Percentiles rank a stretch among this genome's conserved stretches.
Conservation (phyloP, 1,139 yeast genomes). For the Hansenula lynferdii region DNA sequence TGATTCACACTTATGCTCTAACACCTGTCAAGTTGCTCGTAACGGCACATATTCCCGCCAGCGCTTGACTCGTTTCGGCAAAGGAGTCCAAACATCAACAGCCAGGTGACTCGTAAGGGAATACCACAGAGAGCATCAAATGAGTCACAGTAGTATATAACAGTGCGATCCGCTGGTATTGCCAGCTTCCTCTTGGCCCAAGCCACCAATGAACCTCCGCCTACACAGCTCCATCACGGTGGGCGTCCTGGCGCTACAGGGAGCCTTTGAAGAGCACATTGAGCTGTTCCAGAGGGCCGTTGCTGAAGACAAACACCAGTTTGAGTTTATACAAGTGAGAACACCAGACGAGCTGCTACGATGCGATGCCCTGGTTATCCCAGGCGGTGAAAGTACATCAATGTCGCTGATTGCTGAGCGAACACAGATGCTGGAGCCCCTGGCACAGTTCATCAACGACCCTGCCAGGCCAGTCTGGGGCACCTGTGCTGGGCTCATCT, state of each 20-base stretch:
- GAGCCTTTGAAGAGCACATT: conserved; percentile 76
- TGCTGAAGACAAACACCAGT: conserved; percentile 13
- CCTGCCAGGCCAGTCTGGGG: conserved; percentile 69
- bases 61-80: no score
- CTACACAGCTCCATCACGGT: no score
- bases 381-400: conserved; percentile 81
- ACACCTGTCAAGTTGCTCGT: no score
- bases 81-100: no score
- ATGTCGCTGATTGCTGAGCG: conserved; percentile 72
- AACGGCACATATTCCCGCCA: no score
- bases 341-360: conserved; percentile 42
- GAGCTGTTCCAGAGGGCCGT: conserved; percentile 42
- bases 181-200: no score
- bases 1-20: no score
- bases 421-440: conserved; percentile 51
- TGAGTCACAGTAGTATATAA: no score
- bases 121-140: no score
- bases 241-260: conserved; percentile 79
- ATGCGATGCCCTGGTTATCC: conserved; percentile 64
- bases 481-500: conserved; percentile 80
- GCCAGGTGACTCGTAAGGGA: no score
- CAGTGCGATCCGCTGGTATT: no score
- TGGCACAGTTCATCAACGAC: conserved; percentile 47
- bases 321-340: conserved; percentile 45
- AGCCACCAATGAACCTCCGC: no score